These are phyloP conservation scores for Pseudoneurospora amorphoporcata DNA, from an alignment of 495 filamentous ascomycete species.

Conservation along the genomic window DNA sequence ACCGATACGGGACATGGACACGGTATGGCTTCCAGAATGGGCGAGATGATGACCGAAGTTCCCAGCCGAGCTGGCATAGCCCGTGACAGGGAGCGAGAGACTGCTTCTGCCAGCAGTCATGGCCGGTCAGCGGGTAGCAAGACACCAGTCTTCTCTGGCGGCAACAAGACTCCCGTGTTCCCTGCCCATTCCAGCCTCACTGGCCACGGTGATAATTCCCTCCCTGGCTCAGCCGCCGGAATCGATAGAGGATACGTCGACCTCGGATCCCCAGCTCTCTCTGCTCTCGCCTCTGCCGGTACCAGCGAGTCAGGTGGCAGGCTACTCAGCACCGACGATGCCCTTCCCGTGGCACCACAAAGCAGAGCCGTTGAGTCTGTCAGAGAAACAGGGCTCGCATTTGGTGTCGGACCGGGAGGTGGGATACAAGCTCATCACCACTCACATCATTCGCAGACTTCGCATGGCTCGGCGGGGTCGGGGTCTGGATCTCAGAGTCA, in stretches of 20 bases:
- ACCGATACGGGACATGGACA: not conserved
- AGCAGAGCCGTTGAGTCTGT: constrained; percentile 45
- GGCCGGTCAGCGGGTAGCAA: not conserved
- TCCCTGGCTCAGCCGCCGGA: not conserved
- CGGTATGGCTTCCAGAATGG: constrained; percentile 41
- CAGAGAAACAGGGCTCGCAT: constrained; percentile 17
- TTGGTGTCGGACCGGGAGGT: not conserved
- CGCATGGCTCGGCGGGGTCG: not conserved
- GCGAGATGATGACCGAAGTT: constrained; percentile 31
- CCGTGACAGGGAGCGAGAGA: constrained; percentile 12
- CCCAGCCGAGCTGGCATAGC: constrained; percentile 29
- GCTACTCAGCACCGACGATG: not conserved
- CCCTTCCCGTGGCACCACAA: constrained; percentile 33
- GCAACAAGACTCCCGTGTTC: not conserved
- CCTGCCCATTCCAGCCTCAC: not conserved
- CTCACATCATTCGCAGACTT: not conserved
- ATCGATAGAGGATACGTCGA: not conserved
- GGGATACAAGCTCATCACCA: not conserved
- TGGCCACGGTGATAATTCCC: not conserved
- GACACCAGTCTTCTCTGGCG: not conserved
- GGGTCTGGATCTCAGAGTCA: not conserved
- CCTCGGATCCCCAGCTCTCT: not conserved
- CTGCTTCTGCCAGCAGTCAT: not conserved
- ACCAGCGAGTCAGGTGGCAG: not conserved
- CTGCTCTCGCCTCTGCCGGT: not conserved